A percentile compares a stretch with the other conserved stretches of the same genome.
Evolutionary conservation across 352 stramenopile genomes (phyloP).

Genomic region (Globisporangium camurandrum): DNA sequence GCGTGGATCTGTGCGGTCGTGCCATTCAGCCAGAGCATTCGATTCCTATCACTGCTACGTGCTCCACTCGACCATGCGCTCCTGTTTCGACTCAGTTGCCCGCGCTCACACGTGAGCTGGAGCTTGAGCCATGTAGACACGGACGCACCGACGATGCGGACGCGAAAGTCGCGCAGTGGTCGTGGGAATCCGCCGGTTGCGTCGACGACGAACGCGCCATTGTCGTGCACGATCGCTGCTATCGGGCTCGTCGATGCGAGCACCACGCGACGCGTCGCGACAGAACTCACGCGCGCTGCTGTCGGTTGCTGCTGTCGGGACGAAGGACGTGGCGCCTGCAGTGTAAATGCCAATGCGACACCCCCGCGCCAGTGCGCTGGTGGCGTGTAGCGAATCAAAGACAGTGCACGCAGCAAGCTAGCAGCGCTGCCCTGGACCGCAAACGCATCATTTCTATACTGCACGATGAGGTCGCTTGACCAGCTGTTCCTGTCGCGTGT

Average conservation of each 20-base stretch:
- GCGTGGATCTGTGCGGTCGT: slow-evolving; percentile 13
- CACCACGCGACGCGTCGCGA: neutral
- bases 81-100: neutral
- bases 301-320: too few relatives aligned
- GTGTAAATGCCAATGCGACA: slow-evolving; percentile 6
- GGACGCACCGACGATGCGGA: slow-evolving; percentile 1
- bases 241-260: neutral
- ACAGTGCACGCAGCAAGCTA: slow-evolving; percentile 1
- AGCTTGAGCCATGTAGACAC: slow-evolving; percentile 7
- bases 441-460: slow-evolving; percentile 3
- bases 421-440: neutral
- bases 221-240: neutral
- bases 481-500: neutral
- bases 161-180: slow-evolving; percentile 1
- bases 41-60: too few relatives aligned
- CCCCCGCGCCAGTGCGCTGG: slow-evolving; percentile 5
- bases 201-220: neutral
- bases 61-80: neutral
- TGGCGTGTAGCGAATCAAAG: neutral
- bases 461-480: slow-evolving; percentile 1
- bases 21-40: slow-evolving; percentile 19
- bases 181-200: slow-evolving; percentile 1
- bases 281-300: neutral
- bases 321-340: slow-evolving; percentile 3
- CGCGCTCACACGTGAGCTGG: slow-evolving; percentile 3